phyloP scores from a whole-genome alignment of 108 stramenopile genomes.

The Chaetoceros muelleri region DNA sequence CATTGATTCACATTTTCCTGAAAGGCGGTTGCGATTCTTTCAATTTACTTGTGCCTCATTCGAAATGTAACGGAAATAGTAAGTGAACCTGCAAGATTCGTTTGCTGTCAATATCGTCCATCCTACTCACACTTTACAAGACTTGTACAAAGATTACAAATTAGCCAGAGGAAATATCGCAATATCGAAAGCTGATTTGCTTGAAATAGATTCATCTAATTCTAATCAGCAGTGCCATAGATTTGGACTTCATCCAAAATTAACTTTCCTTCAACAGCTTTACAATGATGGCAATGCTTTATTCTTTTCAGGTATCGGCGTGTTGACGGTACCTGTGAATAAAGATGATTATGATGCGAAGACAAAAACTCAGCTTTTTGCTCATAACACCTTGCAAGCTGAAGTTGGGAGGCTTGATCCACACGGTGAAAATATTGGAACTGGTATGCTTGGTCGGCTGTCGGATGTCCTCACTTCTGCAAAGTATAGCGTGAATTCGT shows the following conservation, averaged over 20 bases:
- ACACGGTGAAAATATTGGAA: conserved; percentile 18
- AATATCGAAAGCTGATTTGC: neutral
- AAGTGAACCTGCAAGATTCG: neutral
- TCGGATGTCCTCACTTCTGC: conserved; percentile 8
- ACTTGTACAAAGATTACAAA: conserved; percentile 2
- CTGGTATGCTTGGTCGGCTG: conserved; percentile 31
- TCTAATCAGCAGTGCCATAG: neutral
- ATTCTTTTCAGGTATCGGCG: conserved; percentile 17
- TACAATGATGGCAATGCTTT: conserved; percentile 12
- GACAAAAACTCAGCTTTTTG: conserved; percentile 18
- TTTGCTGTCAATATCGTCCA: conserved; percentile 11
- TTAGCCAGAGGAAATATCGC: conserved; percentile 3
- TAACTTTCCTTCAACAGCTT: conserved; percentile 3
- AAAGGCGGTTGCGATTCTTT: conserved; percentile 26
- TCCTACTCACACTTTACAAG: conserved; percentile 2
- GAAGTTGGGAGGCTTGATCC: conserved; percentile 26
- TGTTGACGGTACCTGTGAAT: conserved; percentile 9
- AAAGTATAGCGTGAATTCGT: conserved; percentile 12
- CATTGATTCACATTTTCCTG: conserved; percentile 20
- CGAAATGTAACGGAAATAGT: conserved; percentile 1
- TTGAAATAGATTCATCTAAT: neutral
- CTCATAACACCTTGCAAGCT: conserved; percentile 29
- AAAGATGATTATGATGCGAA: conserved; percentile 6
- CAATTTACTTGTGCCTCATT: conserved; percentile 6
- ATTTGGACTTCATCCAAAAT: conserved; percentile 3